A percentile compares a stretch with the other conserved stretches of the same genome.
Conservation (phyloP, 1,284 basidiomycete genomes). For the Heterobasidion annosum region DNA sequence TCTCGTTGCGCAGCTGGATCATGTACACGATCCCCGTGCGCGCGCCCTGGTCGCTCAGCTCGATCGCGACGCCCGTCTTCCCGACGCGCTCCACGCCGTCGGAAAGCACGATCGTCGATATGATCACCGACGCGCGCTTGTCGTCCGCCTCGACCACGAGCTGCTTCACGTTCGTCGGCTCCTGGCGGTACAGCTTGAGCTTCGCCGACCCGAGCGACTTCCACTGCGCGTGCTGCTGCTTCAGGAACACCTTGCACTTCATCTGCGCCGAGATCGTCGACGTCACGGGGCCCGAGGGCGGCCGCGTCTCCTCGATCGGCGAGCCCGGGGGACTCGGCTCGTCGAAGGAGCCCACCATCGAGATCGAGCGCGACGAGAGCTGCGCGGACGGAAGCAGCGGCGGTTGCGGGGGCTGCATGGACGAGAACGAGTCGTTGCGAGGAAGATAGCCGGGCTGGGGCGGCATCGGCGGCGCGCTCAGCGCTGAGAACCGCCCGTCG, state of each 20-base stretch:
- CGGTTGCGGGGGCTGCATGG: slow-evolving; percentile 36
- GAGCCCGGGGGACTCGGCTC: slow-evolving; percentile 31
- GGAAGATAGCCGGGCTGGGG: slow-evolving; percentile 17
- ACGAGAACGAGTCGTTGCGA: slow-evolving; percentile 20
- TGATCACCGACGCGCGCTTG: slow-evolving; percentile 69
- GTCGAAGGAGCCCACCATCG: slow-evolving; percentile 42
- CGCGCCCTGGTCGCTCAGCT: slow-evolving; percentile 83
- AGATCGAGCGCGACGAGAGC: slow-evolving; percentile 38
- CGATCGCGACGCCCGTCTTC: slow-evolving; percentile 95
- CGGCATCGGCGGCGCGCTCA: slow-evolving; percentile 3
- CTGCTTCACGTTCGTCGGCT: slow-evolving; percentile 87
- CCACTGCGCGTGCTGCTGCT: slow-evolving; percentile 96
- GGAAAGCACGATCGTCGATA: slow-evolving; percentile 92
- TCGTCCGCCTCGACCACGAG: slow-evolving; percentile 90
- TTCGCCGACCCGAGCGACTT: slow-evolving; percentile 87
- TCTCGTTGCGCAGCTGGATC: slow-evolving; percentile 90
- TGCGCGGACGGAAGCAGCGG: slow-evolving; percentile 56
- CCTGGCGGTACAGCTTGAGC: slow-evolving; percentile 80
- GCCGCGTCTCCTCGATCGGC: slow-evolving; percentile 15
- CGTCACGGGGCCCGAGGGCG: slow-evolving; percentile 57
- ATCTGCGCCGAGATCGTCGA: slow-evolving; percentile 83
- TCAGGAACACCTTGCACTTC: slow-evolving; percentile 97
- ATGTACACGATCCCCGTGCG: slow-evolving; percentile 98
- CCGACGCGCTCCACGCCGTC: slow-evolving; percentile 98
- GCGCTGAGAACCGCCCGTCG: slow-evolving; percentile 23